A percentile compares a stretch with the other conserved stretches of the same genome.
phyloP scores from a whole-genome alignment of 306 rosid species.

The Boehmeria nivea region DNA sequence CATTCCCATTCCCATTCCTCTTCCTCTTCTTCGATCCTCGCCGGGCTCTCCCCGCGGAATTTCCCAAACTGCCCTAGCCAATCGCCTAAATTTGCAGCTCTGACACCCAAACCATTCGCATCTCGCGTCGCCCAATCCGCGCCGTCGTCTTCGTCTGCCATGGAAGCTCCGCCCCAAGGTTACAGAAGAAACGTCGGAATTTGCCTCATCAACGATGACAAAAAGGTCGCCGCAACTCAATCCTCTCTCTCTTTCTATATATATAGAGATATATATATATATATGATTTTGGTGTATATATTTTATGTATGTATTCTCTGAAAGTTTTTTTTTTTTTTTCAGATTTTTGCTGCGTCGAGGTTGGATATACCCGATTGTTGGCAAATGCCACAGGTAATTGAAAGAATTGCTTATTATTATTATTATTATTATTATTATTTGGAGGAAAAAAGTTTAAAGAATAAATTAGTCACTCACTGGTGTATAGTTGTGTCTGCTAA shows the following conservation, averaged over 20 bases:
- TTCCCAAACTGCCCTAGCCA: constrained; percentile 1
- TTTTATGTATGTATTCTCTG: too few species aligned
- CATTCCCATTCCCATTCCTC: constrained; percentile 12
- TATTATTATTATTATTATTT: too few species aligned
- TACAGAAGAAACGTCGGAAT: constrained; percentile 78
- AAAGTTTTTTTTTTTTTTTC: neutral
- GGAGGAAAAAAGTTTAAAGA: too few species aligned
- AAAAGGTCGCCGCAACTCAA: constrained; percentile 34
- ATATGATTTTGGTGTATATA: neutral
- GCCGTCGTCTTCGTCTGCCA: constrained; percentile 28
- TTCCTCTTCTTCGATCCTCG: constrained; percentile 11
- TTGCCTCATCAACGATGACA: constrained; percentile 61
- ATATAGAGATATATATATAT: neutral
- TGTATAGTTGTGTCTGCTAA: too few species aligned
- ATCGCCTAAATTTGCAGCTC: constrained; percentile 13
- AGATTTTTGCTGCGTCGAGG: constrained; percentile 73
- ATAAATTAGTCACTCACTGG: too few species aligned
- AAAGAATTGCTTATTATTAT: too few species aligned
- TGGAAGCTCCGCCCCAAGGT: constrained; percentile 83
- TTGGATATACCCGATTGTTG: constrained; percentile 65
- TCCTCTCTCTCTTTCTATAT: neutral
- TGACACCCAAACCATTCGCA: constrained; percentile 6
- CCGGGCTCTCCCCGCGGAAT: constrained; percentile 1
- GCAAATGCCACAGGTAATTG: constrained; percentile 96
- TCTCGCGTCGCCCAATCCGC: constrained; percentile 6